A percentile compares a stretch with the other conserved stretches of the same genome.
These are phyloP conservation scores for Podaxis mareebaensis DNA, from an alignment of 768 basidiomycete species.

Conservation along the genomic window DNA sequence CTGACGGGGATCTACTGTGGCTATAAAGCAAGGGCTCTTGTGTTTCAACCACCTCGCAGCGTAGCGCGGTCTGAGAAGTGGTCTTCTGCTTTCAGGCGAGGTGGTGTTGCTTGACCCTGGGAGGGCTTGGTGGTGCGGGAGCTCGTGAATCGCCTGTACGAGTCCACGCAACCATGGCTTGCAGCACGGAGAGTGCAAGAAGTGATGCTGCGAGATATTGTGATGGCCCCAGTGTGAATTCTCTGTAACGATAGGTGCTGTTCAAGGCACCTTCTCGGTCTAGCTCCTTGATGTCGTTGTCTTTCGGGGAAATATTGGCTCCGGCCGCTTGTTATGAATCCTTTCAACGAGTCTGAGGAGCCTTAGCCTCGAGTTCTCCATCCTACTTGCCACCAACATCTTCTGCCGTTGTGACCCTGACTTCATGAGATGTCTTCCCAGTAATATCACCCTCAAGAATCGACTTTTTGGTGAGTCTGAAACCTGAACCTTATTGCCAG, in stretches of 20 bases:
- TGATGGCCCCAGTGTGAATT: background rate
- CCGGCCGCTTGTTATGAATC: background rate
- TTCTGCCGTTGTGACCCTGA: slow-evolving; percentile 6
- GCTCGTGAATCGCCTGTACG: background rate
- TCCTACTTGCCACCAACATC: background rate
- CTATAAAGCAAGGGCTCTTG: background rate
- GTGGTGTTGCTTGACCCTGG: background rate
- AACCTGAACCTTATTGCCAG: slow-evolving; percentile 11
- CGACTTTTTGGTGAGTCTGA: slow-evolving; percentile 1
- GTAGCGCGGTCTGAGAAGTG: background rate
- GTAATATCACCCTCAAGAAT: slow-evolving; percentile 4
- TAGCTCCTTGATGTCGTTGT: slow-evolving; percentile 2
- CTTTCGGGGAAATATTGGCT: slow-evolving; percentile 3
- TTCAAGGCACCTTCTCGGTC: background rate
- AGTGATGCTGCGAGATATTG: background rate
- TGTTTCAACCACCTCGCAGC: background rate
- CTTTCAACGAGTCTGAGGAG: background rate
- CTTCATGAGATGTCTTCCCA: background rate
- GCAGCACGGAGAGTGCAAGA: background rate
- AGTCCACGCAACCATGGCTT: background rate
- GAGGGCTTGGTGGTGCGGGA: background rate
- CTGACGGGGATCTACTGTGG: background rate
- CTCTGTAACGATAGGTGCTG: background rate
- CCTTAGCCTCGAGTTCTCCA: slow-evolving; percentile 12
- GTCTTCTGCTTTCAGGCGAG: background rate